phyloP scores from a whole-genome alignment of 768 basidiomycete genomes.

The button mushroom (Agaricus bisporus) region DNA sequence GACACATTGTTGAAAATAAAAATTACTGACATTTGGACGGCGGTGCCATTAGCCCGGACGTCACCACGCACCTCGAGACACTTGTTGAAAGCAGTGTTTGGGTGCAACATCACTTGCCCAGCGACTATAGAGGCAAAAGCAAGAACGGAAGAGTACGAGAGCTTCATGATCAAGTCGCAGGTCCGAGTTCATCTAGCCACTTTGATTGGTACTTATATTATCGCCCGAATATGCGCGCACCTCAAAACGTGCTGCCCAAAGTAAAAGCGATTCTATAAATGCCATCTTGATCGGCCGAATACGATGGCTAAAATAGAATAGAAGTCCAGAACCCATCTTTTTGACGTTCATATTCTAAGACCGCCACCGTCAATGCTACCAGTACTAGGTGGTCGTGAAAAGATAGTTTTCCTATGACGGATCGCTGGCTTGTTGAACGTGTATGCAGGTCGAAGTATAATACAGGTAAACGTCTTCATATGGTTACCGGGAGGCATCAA shows the following conservation, averaged over 20 bases:
- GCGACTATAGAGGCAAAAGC: not conserved
- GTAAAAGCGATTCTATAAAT: not conserved
- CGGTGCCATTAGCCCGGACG: conserved; percentile 16
- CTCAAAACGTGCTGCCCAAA: not conserved
- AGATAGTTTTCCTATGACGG: too few relatives aligned
- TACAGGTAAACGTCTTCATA: too few relatives aligned
- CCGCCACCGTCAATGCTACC: too few relatives aligned
- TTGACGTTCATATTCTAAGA: too few relatives aligned
- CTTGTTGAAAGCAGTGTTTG: conserved; percentile 17
- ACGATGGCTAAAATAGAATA: not conserved
- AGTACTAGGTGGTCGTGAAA: too few relatives aligned
- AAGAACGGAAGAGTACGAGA: not conserved
- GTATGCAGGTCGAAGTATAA: too few relatives aligned
- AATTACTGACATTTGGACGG: conserved; percentile 19
- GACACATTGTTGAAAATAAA: not conserved
- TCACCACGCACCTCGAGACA: conserved; percentile 20
- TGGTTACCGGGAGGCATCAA: too few relatives aligned
- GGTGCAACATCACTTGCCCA: conserved; percentile 13
- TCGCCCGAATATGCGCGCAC: not conserved
- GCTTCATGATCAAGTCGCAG: not conserved
- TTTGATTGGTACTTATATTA: not conserved
- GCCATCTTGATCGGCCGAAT: not conserved
- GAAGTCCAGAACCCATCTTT: too few relatives aligned
- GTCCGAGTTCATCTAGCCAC: too few relatives aligned
- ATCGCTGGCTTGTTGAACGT: too few relatives aligned